Evolutionary conservation across 345 rosid species (phyloP), one percentile per base, ranked within the genome.

Genomic region (Eucalyptus sideroxylon): DNA sequence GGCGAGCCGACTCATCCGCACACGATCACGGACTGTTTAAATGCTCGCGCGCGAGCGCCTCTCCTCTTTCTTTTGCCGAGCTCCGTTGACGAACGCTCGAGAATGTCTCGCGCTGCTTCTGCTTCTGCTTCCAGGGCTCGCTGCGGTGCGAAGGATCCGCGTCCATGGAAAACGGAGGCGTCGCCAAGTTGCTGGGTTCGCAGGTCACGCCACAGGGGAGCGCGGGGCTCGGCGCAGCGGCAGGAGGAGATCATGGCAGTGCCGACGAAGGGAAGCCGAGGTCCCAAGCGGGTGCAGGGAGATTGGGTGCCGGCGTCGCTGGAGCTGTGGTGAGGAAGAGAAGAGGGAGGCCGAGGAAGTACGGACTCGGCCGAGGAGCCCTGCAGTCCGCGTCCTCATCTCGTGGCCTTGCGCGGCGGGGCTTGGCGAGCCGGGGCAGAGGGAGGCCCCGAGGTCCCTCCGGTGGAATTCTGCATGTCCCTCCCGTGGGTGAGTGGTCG

Each of bases 401-500:
- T 77, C 47, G 47, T 42, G 42, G 83, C 45, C 21, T 40, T 24
- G 83, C 47, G 30, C 47, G 27, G 23, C 27, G 13, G 47, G 83
- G 24, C 47, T 56, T 69, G 16, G 14, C 4, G 16, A 94, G 90
- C 83, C 89, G 94, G 16, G 24, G 87, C n/a, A 88, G 94, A 50
- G 94, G 93, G 12, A 72, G 96, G 88, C 94, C 95, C 45, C 92
- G 87, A 24, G 94, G 94, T 77, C 24, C 47, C 77, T 87, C 94
- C n/a, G 90, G 92, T 34, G 37, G 37, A 16, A 11, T 16, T 8
- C 88, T 19, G 15, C 27, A 53, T 21, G 19, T 47, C 6, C 34
- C 31, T 27, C 23, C 49, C 16, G 30, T 82, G 9, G 86, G 88
- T 89, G 47, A 34, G 81, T 80, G 30, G 42, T 37, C 83, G 16